Evolutionary conservation across 768 basidiomycete genomes (phyloP), one percentile per base, ranked within the genome.

Genomic region (Collybia nuda): DNA sequence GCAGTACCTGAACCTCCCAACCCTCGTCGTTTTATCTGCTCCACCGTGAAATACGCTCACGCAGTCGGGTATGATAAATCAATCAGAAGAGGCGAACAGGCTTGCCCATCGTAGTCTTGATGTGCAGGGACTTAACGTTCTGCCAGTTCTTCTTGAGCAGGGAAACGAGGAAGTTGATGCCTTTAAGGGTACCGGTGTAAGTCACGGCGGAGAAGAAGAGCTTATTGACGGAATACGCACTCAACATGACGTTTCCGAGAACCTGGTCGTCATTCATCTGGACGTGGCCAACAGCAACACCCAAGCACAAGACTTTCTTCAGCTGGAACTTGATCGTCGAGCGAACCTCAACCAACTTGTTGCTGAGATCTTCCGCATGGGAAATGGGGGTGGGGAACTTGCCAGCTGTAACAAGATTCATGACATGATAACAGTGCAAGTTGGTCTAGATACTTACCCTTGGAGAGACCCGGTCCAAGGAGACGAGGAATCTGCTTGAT

Each of bases 401-500:
- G 68, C 95, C 96, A 66, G 97, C 94, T 93, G 50, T 2, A 39
- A 11, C 5, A 24, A 4, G 47, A 43, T n/a, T 32, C 6, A n/a
- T n/a, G n/a, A n/a, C 0, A 29, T 26, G 24, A 50, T 47, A 18
- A 23, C 17, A 45, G 14, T 24, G 12, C 21, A 5, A 40, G 9
- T 5, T 11, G 24, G 26, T 12, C 28, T 41, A 12, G 26, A 40
- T 29, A 14, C 2, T 41, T 55, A 91, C 93, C 93, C 81, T 98
- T 99, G 66, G 96, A 98, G 53, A 99, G 89, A 90, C 97, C 97
- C 62, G 97, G 97, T 53, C 97, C 97, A 55, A 99, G 86, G 47
- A 98, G 85, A 95, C 97, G 96, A 60, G 97, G 97, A 54, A 99
- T 98, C 78, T 98, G 96, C 82, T 97, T 98, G 82, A 99, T 98